Percentiles rank a stretch among this genome's conserved stretches.
These are phyloP conservation scores for Dacryopinax primogenitus DNA, from an alignment of 768 basidiomycete species.

Conservation along the genomic window DNA sequence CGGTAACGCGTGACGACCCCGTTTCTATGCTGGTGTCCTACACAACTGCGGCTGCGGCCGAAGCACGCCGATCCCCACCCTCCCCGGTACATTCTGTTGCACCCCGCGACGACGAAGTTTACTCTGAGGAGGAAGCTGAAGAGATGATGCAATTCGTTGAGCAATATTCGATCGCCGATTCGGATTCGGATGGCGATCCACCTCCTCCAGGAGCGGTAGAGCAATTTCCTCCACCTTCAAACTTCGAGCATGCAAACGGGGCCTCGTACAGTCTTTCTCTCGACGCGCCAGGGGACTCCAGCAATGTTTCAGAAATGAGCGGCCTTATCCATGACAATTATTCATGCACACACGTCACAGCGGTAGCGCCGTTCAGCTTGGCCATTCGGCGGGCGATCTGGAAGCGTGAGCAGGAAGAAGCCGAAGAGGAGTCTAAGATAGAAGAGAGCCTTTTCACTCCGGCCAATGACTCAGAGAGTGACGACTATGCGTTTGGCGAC, in stretches of 20 bases:
- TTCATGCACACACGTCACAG: no score
- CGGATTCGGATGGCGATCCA: neutral
- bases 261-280: no score
- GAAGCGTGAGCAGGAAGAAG: slow-evolving; percentile 8
- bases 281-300: no score
- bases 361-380: neutral
- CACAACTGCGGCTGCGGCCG: neutral
- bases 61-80: neutral
- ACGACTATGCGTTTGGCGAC: neutral
- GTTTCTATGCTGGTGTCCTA: neutral
- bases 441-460: slow-evolving; percentile 4
- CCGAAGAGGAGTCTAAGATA: neutral
- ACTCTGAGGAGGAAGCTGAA: neutral
- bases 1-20: neutral
- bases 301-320: no score
- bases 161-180: neutral
- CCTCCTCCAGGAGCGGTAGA: neutral
- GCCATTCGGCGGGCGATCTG: neutral
- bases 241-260: no score
- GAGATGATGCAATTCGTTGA: slow-evolving; percentile 5
- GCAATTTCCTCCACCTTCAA: no score
- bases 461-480: neutral
- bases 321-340: no score
- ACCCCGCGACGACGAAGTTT: neutral
- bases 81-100: neutral